Conservation (phyloP, 306 rosid genomes). For the Vachellia pachyceras region DNA sequence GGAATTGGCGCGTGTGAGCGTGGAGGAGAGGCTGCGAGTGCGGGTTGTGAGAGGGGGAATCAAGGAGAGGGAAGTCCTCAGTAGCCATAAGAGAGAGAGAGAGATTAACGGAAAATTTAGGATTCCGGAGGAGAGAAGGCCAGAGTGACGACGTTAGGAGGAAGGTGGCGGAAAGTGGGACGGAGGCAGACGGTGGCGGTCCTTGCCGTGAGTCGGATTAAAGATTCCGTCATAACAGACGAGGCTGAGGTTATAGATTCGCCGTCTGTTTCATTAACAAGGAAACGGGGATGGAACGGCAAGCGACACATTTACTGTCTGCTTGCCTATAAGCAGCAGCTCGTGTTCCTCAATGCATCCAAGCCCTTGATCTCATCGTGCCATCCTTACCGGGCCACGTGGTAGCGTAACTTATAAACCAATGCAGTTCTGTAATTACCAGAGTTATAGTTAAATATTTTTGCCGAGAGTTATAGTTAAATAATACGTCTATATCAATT, state of each 20-base stretch:
- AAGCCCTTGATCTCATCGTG: neutral
- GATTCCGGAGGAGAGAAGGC: slow-evolving; percentile 23
- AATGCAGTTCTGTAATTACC: neutral
- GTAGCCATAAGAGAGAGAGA: slow-evolving; percentile 40
- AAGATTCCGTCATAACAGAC: slow-evolving; percentile 32
- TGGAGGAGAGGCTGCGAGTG: slow-evolving; percentile 44
- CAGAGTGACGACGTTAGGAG: neutral
- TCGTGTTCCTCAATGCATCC: neutral
- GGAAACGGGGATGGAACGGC: neutral
- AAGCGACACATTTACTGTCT: neutral
- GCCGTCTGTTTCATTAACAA: neutral
- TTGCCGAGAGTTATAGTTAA: neutral
- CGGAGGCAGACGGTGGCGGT: neutral
- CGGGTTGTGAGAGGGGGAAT: slow-evolving; percentile 35
- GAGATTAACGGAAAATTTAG: slow-evolving; percentile 31
- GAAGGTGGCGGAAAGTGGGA: neutral
- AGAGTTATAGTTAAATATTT: too few relatives aligned
- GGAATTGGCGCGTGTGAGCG: slow-evolving; percentile 48
- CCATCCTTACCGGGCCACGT: neutral
- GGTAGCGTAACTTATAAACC: neutral
- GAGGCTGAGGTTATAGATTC: slow-evolving; percentile 4
- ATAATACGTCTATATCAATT: too few relatives aligned
- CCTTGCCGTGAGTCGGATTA: neutral
- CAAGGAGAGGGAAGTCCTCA: slow-evolving; percentile 36
- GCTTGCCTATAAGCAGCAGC: neutral